A percentile compares a stretch with the other conserved stretches of the same genome.
Evolutionary conservation across 768 basidiomycete species (phyloP).

Genomic region (Tricholoma furcatifolium): DNA sequence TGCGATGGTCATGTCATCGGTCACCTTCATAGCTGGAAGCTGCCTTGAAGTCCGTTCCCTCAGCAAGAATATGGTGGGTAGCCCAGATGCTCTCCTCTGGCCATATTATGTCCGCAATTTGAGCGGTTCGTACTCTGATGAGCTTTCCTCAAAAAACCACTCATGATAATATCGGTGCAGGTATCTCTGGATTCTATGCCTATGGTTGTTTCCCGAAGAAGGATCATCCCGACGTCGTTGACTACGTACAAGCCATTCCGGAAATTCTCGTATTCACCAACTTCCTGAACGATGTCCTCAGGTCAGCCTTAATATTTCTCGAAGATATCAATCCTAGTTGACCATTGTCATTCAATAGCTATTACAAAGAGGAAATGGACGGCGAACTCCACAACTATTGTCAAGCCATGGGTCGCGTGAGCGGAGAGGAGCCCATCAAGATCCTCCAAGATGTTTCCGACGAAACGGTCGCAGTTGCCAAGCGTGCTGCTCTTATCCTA

Average conservation of each 20-base stretch:
- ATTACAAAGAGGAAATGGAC: slow-evolving; percentile 13
- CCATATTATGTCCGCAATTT: slow-evolving; percentile 8
- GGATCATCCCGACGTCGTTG: slow-evolving; percentile 8
- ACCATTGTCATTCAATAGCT: not conserved
- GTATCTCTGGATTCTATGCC: slow-evolving; percentile 6
- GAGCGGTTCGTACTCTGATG: not conserved
- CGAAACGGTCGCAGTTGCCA: slow-evolving; percentile 3
- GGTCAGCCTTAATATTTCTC: not conserved
- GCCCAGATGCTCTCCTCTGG: slow-evolving; percentile 10
- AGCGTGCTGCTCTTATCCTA: slow-evolving; percentile 4
- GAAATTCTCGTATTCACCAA: slow-evolving; percentile 11
- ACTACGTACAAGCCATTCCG: slow-evolving; percentile 9
- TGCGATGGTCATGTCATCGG: slow-evolving; percentile 10
- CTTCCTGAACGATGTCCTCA: slow-evolving; percentile 12
- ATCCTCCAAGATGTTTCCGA: slow-evolving; percentile 12
- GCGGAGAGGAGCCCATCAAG: slow-evolving; percentile 1
- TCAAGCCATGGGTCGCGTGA: slow-evolving; percentile 6
- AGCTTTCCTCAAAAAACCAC: not conserved
- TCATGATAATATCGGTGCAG: not conserved
- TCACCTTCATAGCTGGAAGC: slow-evolving; percentile 11
- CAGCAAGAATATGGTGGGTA: slow-evolving; percentile 1
- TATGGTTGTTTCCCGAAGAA: slow-evolving; percentile 12
- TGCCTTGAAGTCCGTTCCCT: slow-evolving; percentile 10
- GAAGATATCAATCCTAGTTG: not conserved
- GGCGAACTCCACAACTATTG: slow-evolving; percentile 13